Evolutionary conservation across 192 early-diverging fungal genomes (phyloP), one percentile per base, ranked within the genome.

Genomic region (Coemansia sp.): DNA sequence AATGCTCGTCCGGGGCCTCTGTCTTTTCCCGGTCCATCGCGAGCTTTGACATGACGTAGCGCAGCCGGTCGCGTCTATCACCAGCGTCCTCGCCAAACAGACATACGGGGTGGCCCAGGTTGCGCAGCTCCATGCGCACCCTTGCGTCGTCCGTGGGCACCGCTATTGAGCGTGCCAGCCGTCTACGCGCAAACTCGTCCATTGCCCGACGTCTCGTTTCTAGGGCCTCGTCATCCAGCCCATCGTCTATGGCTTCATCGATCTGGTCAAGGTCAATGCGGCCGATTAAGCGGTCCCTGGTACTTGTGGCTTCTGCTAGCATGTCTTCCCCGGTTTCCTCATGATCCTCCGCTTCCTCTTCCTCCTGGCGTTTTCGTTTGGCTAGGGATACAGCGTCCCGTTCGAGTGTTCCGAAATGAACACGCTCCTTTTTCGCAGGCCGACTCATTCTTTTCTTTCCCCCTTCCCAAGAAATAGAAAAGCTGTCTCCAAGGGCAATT

Each of bases 81-180:
- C 85, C 91, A 49, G 92, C 92, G 51, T 92, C 97, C 87, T 99
- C 97, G 39, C 89, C 97, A 76, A 99, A 99, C 0, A 96, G 76
- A 57, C 94, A 96, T 68, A 94, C 89, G 2, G 97, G 97, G 56
- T 96, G 91, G 2, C 87, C 88, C 38, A 89, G 73, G 49, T 94
- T 90, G 49, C 94, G 82, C 43, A 99, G 83, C 52, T 85, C 77
- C 46, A 79, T 81, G 18, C 92, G 75, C 18, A 99, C 95, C 45
- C 87, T 81, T 15, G 72, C 69, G 77, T 99, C 97, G 44, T 94
- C 91, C 9, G 97, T 99, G 4, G 97, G 97, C 0, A 98, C 93
- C 21, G 92, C 95, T 4, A 99, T 68, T 30, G 87, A 77, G 41
- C 92, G 79, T 0, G 94, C 93, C 1, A 91, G 72, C 60, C 89